Conservation (phyloP, 352 stramenopile genomes). For the Phytophthora multivora region DNA sequence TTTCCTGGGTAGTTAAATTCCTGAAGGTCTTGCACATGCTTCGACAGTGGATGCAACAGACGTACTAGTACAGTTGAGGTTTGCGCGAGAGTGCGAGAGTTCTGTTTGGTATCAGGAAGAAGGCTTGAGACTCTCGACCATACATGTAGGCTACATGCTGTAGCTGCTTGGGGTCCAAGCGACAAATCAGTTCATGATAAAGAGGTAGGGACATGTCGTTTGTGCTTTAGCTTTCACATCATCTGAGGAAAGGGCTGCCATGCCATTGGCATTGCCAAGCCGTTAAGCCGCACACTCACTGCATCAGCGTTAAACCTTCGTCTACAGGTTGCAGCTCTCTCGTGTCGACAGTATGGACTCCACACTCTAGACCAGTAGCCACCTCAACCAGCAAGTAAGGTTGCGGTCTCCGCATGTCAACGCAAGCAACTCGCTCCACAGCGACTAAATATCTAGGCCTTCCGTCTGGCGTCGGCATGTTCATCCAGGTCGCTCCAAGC, state of each 20-base stretch:
- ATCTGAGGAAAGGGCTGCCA: constrained; percentile 3
- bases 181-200: constrained; percentile 9
- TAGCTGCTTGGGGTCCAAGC: constrained; percentile 3
- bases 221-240: constrained; percentile 10
- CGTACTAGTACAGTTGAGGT: too few relatives aligned
- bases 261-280: too few relatives aligned
- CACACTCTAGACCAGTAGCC: constrained; percentile 1
- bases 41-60: neutral
- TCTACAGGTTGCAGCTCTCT: constrained; percentile 7
- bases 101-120: constrained; percentile 5
- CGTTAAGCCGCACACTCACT: neutral
- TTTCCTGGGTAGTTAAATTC: constrained; percentile 55
- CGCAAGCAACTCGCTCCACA: neutral
- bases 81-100: neutral
- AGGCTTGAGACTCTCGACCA: neutral
- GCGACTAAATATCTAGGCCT: neutral
- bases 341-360: too few relatives aligned
- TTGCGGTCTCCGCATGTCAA: constrained; percentile 6
- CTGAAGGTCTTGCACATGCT: constrained; percentile 51
- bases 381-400: neutral
- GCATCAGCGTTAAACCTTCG: neutral
- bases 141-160: too few relatives aligned
- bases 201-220: constrained; percentile 15
- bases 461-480: constrained; percentile 16
- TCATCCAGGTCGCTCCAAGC: constrained; percentile 74